Base-by-base conservation (phyloP, 306 rosid genomes). In the Gleditsia sinensis region DNA sequence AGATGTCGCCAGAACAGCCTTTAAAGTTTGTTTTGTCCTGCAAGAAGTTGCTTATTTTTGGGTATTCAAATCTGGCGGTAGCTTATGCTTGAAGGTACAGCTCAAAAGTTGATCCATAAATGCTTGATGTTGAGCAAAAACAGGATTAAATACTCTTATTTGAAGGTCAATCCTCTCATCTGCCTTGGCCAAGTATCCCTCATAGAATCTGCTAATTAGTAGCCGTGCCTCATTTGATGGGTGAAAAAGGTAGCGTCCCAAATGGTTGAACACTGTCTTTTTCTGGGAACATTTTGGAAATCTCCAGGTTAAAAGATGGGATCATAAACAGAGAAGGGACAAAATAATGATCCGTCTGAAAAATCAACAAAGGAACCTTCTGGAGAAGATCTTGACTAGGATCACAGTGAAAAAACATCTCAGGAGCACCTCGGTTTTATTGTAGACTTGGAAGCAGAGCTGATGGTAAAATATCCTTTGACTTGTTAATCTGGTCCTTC, bases 261-360 rank as follows among this genome's bases (percentile, higher is more conserved):
- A 32, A 57, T 76, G 81, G 28, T 81, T 75, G 24, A 81, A 81
- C 48, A 57, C n/a, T 39, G 45, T 77, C 78, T 6, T 71, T 81
- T 40, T 65, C 54, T 1, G 67, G 81, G 58, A 81, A 81, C 78
- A 81, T 75, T 56, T 56, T 64, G 39, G 30, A 49, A 12, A 75
- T 9, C 13, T 81, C 78, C 19, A 0, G 21, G 73, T 67, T 81
- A 8, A 87, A 87, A 67, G 81, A 51, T 34, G 91, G 91, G 34
- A 72, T 83, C 85, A 89, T 79, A 78, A 85, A 87, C 21, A 89
- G 63, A 49, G 91, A 85, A 20, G 94, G 94, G 13, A 83, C 75
- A 70, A 87, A 85, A 62, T 87, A 89, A 70, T 89, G 83, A 72
- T 83, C 91, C 20, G 94, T 45, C n/a, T 60, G 74, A 57, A 87